phyloP scores from a whole-genome alignment of 2,329 filamentous ascomycete species.

The Penicillium sp. region DNA sequence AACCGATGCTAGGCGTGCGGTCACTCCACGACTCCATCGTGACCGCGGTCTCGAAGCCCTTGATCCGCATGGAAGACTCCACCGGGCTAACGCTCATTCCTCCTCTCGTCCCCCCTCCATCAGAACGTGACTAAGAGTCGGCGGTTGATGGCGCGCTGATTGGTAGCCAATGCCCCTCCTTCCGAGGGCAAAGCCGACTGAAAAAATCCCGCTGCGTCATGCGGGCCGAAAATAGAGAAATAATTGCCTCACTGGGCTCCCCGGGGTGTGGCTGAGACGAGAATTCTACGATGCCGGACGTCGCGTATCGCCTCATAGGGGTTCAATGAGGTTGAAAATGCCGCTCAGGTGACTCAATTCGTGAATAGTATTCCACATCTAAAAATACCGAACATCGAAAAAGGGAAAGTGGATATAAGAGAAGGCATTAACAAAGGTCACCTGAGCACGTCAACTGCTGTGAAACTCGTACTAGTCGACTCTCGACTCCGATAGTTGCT shows the following conservation, averaged over 20 bases:
- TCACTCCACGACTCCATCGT: conserved; percentile 8
- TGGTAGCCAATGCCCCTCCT: conserved; percentile 21
- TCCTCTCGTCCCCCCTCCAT: conserved; percentile 3
- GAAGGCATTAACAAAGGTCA: background rate
- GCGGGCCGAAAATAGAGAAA: conserved; percentile 25
- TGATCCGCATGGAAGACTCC: conserved; percentile 12
- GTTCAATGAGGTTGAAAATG: background rate
- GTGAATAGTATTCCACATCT: background rate
- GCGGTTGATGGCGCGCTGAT: conserved; percentile 16
- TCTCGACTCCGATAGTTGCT: background rate
- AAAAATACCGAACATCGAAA: conserved; percentile 4
- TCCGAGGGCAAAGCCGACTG: conserved; percentile 20
- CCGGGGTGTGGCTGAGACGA: conserved; percentile 9
- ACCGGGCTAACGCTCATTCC: conserved; percentile 15
- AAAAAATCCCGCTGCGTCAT: conserved; percentile 29
- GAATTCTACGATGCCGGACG: background rate
- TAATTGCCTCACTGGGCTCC: conserved; percentile 22
- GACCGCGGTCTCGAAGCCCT: conserved; percentile 20
- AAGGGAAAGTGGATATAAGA: background rate
- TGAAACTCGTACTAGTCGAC: background rate
- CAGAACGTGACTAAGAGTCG: conserved; percentile 22
- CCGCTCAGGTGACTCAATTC: background rate
- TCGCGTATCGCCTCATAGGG: background rate
- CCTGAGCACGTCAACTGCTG: background rate
- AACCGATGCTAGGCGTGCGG: conserved; percentile 23